These are phyloP conservation scores for Talaromyces albobiverticillius DNA, from an alignment of 2,329 filamentous ascomycete species.

Conservation along the genomic window DNA sequence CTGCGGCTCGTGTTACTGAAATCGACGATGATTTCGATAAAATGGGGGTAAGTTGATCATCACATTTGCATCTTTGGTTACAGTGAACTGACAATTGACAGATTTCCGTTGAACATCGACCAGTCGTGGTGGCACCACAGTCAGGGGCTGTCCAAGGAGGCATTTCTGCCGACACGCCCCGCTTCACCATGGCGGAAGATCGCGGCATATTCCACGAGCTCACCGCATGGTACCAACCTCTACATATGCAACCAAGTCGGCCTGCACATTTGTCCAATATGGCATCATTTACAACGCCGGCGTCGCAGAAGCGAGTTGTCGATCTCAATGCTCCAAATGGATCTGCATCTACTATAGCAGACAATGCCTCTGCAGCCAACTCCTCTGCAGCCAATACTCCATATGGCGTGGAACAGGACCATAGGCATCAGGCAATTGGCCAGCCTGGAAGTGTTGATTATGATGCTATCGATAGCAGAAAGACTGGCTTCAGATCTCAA, in stretches of 20 bases:
- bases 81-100: not conserved
- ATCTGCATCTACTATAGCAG: conserved; percentile 47
- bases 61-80: conserved; percentile 16
- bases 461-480: conserved; percentile 26
- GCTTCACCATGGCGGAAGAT: conserved; percentile 64
- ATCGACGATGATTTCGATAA: conserved; percentile 83
- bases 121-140: conserved; percentile 7
- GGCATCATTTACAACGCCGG: conserved; percentile 40
- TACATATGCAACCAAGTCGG: conserved; percentile 57
- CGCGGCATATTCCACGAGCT: conserved; percentile 89
- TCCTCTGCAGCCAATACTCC: conserved; percentile 46
- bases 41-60: conserved; percentile 69
- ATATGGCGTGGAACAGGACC: conserved; percentile 37
- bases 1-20: conserved; percentile 67
- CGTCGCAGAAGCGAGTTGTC: conserved; percentile 42
- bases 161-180: conserved; percentile 26
- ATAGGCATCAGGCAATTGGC: conserved; percentile 22
- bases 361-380: conserved; percentile 39
- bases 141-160: conserved; percentile 9
- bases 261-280: conserved; percentile 23
- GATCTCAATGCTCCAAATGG: conserved; percentile 43
- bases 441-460: conserved; percentile 31
- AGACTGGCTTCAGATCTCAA: conserved; percentile 35
- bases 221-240: conserved; percentile 81
- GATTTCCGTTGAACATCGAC: conserved; percentile 15